Evolutionary conservation across 2,329 filamentous ascomycete species (phyloP).

Genomic region (Paecilomyces formosus): DNA sequence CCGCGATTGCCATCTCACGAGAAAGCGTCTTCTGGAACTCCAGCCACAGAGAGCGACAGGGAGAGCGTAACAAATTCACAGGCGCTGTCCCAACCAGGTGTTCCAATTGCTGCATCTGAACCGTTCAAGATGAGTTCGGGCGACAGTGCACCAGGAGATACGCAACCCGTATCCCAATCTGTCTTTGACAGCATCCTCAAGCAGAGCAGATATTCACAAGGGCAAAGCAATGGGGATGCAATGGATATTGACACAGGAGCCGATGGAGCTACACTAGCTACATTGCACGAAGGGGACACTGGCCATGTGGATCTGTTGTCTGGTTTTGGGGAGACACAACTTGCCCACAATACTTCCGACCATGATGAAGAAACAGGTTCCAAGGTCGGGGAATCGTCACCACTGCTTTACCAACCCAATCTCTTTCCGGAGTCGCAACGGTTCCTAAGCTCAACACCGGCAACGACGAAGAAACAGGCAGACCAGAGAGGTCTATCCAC

Average conservation of each 20-base stretch:
- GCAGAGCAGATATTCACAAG: slow-evolving; percentile 23
- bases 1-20: slow-evolving; percentile 3
- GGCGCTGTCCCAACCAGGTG: slow-evolving; percentile 9
- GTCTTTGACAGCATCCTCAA: slow-evolving; percentile 34
- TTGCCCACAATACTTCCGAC: slow-evolving; percentile 35
- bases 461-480: slow-evolving; percentile 27
- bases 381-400: slow-evolving; percentile 28
- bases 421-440: slow-evolving; percentile 42
- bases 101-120: slow-evolving; percentile 11
- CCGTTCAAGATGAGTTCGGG: slow-evolving; percentile 27
- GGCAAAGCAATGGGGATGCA: background rate
- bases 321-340: slow-evolving; percentile 24
- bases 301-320: slow-evolving; percentile 37
- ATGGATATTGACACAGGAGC: slow-evolving; percentile 14
- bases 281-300: slow-evolving; percentile 33
- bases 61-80: background rate
- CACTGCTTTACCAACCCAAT: slow-evolving; percentile 28
- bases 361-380: slow-evolving; percentile 38
- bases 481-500: slow-evolving; percentile 18
- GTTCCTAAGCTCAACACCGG: slow-evolving; percentile 36
- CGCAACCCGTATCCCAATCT: slow-evolving; percentile 39
- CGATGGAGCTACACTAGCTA: slow-evolving; percentile 28
- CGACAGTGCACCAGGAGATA: slow-evolving; percentile 31
- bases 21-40: too few relatives aligned
- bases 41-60: background rate